These are phyloP conservation scores for Trichoderma sp. DNA, from an alignment of 2,329 filamentous ascomycete genomes.

Conservation along the genomic window DNA sequence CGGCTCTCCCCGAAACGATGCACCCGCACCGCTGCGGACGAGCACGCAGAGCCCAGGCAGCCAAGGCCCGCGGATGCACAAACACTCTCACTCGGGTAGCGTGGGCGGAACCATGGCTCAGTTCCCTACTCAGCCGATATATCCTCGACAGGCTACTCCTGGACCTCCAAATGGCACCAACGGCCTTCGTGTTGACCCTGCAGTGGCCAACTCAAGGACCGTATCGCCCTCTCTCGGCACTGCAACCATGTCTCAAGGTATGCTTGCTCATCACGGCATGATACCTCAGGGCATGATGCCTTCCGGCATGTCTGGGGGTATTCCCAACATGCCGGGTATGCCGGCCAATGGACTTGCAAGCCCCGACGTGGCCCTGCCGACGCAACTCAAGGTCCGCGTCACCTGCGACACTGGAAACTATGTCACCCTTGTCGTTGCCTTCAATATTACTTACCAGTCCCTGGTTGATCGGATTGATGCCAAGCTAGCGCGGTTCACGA, in stretches of 20 bases:
- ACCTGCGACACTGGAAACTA: constrained; percentile 84
- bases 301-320: constrained; percentile 16
- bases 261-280: constrained; percentile 10
- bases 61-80: constrained; percentile 59
- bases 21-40: constrained; percentile 66
- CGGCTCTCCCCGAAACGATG: constrained; percentile 69
- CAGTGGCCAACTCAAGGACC: constrained; percentile 41
- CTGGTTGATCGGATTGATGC: constrained; percentile 94
- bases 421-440: constrained; percentile 91
- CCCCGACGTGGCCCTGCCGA: constrained; percentile 55
- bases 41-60: constrained; percentile 69
- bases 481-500: constrained; percentile 84
- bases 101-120: constrained; percentile 54
- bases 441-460: constrained; percentile 91
- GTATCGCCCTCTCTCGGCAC: constrained; percentile 48
- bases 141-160: constrained; percentile 48
- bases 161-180: constrained; percentile 33
- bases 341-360: constrained; percentile 37
- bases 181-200: constrained; percentile 40
- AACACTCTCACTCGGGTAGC: constrained; percentile 46
- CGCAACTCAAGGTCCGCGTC: constrained; percentile 93
- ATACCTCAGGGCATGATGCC: constrained; percentile 12
- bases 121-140: constrained; percentile 55
- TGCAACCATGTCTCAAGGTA: constrained; percentile 26
- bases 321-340: not conserved